These are phyloP conservation scores for Nitzschia sp. DNA, from an alignment of 108 stramenopile genomes.

Conservation along the genomic window DNA sequence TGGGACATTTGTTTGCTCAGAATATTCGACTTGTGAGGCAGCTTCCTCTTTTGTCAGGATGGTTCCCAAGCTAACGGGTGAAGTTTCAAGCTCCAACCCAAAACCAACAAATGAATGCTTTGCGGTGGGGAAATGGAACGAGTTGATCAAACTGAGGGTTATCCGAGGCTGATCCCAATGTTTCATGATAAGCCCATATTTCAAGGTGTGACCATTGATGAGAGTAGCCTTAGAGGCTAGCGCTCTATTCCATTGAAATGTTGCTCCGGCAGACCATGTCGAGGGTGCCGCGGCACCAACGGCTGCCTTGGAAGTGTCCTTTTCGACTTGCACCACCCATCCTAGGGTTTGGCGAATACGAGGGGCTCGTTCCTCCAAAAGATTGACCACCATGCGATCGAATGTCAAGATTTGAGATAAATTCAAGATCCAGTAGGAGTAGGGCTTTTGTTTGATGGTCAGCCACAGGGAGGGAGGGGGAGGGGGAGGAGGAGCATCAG, in stretches of 20 bases:
- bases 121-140: constrained; percentile 10
- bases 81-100: constrained; percentile 31
- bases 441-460: constrained; percentile 27
- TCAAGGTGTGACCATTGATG: constrained; percentile 16
- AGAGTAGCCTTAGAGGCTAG: constrained; percentile 24
- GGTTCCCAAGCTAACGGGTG: not conserved
- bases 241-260: constrained; percentile 31
- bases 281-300: not conserved
- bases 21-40: not conserved
- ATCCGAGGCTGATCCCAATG: constrained; percentile 28
- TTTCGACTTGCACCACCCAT: constrained; percentile 35
- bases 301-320: not conserved
- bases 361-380: constrained; percentile 35
- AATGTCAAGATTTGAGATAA: constrained; percentile 34
- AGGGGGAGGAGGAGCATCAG: not conserved
- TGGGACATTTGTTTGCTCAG: not conserved
- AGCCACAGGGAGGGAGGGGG: constrained; percentile 27
- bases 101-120: constrained; percentile 22
- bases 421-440: constrained; percentile 23
- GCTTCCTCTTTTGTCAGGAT: not conserved
- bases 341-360: constrained; percentile 31
- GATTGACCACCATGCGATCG: constrained; percentile 35
- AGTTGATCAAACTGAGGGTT: constrained; percentile 24
- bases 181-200: constrained; percentile 27
- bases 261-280: constrained; percentile 25